These are phyloP conservation scores for Saccharomycopsis babjevae DNA, from an alignment of 805 yeast species.

Conservation along the genomic window DNA sequence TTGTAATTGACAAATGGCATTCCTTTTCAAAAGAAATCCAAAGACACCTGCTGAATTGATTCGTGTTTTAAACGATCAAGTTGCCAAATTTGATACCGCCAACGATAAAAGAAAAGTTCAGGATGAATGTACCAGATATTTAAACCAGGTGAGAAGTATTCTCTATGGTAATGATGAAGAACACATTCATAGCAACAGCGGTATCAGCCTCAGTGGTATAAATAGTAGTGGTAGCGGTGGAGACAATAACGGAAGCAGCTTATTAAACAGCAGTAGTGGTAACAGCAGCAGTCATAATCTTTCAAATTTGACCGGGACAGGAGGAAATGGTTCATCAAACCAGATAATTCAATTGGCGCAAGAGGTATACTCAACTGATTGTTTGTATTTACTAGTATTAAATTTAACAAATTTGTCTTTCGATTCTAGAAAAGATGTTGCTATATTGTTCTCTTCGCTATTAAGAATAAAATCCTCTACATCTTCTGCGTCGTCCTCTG, in stretches of 20 bases:
- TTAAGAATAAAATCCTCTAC: conserved; percentile 74
- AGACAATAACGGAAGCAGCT: not conserved
- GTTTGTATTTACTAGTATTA: conserved; percentile 49
- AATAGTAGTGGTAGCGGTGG: not conserved
- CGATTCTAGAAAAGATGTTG: conserved; percentile 81
- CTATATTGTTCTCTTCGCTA: conserved; percentile 60
- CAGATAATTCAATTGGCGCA: conserved; percentile 66
- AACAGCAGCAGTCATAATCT: not conserved
- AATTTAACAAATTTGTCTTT: conserved; percentile 67
- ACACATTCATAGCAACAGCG: conserved; percentile 32
- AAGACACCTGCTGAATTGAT: conserved; percentile 83
- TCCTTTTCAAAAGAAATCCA: conserved; percentile 82
- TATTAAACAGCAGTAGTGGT: not conserved
- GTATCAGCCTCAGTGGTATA: not conserved
- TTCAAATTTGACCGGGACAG: not conserved
- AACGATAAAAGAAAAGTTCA: conserved; percentile 37
- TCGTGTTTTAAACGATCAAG: conserved; percentile 62
- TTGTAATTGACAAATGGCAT: conserved; percentile 48
- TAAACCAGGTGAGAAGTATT: conserved; percentile 54
- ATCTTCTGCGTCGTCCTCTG: not conserved
- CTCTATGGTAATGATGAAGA: conserved; percentile 61
- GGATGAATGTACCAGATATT: conserved; percentile 62
- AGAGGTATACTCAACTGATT: conserved; percentile 66
- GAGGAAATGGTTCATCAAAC: conserved; percentile 36
- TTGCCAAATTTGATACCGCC: conserved; percentile 45